Percentiles rank a stretch among this genome's conserved stretches.
Evolutionary conservation across 1,139 yeast species (phyloP).

Genomic region (Blastobotrys apis): DNA sequence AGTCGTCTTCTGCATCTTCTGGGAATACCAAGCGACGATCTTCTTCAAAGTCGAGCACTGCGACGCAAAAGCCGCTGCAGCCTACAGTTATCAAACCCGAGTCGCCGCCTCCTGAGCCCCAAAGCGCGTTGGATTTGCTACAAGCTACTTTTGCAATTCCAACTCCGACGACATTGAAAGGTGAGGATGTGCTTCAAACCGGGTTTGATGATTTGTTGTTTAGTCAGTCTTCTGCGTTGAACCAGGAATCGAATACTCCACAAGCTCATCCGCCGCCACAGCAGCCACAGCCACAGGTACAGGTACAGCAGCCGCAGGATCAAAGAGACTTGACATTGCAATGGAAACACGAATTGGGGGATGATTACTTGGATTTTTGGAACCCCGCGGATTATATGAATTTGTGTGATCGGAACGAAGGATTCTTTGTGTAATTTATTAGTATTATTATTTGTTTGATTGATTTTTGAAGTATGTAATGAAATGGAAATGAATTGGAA

Average conservation of each 20-base stretch:
- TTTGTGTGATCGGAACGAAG: conserved; percentile 5
- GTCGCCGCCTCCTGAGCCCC: background rate
- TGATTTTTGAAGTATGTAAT: background rate
- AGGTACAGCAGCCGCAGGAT: background rate
- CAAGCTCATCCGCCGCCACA: background rate
- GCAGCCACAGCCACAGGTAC: background rate
- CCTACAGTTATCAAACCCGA: background rate
- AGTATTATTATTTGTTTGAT: background rate
- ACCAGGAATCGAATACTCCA: background rate
- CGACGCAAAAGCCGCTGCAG: conserved; percentile 4
- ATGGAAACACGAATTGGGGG: too few relatives aligned
- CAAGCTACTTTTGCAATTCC: background rate
- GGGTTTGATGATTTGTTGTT: conserved; percentile 3
- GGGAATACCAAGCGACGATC: background rate
- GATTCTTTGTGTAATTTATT: background rate
- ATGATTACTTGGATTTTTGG: conserved; percentile 18
- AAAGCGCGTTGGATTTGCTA: background rate
- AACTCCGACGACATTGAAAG: background rate
- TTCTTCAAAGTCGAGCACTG: background rate
- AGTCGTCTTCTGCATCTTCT: background rate
- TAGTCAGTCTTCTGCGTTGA: background rate
- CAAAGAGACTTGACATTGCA: too few relatives aligned
- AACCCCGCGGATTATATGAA: conserved; percentile 15
- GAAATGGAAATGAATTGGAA: too few relatives aligned
- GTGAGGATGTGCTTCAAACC: background rate